Evolutionary conservation across 2,329 filamentous ascomycete species (phyloP), one percentile per base, ranked within the genome.

Genomic region (Penicillium sp.): DNA sequence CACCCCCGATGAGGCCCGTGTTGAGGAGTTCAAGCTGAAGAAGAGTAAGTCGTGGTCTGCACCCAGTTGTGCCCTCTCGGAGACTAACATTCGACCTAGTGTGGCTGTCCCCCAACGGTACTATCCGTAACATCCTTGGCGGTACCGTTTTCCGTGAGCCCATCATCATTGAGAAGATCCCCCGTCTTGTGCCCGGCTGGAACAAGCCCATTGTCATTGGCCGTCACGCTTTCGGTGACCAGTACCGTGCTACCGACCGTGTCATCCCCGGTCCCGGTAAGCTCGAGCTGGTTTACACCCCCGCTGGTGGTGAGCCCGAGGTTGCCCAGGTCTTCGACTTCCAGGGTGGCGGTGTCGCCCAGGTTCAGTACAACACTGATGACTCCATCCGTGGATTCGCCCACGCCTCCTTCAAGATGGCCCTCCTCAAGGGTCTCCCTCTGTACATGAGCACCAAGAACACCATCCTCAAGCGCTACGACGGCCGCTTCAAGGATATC

Each of bases 401-500:
- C 56, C 95, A 98, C 75, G 90, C 95, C 62, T 93, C 88, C 67
- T 98, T 99, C 87, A 96, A 97, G 87, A 86, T 97, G 67, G 93
- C 95, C 33, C 81, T 98, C 46, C 83, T 86, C 77, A 95, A 96
- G 85, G 83, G 83, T 63, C 82, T 96, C 66, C 95, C 95, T n/a
- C 83, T 99, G 71, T 99, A 98, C 84, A 96, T 98, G 93, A 96
- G 92, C 85, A 99, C 95, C 79, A 99, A 99, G 89, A 98, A 98
- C 85, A 99, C 95, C 68, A 99, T 99, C 70, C 83, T 99, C 68
- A 99, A 99, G 85, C 93, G 93, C 78, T 99, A 99, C 80, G 95
- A 99, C 74, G 95, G 95, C 53, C 87, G 91, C 70, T 99, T 99
- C 87, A 98, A 98, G 88, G 95, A 99, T 74, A 96, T 98, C 77